These are phyloP conservation scores for Pythium rhizo-oryzae DNA, from an alignment of 352 stramenopile species.

Conservation along the genomic window DNA sequence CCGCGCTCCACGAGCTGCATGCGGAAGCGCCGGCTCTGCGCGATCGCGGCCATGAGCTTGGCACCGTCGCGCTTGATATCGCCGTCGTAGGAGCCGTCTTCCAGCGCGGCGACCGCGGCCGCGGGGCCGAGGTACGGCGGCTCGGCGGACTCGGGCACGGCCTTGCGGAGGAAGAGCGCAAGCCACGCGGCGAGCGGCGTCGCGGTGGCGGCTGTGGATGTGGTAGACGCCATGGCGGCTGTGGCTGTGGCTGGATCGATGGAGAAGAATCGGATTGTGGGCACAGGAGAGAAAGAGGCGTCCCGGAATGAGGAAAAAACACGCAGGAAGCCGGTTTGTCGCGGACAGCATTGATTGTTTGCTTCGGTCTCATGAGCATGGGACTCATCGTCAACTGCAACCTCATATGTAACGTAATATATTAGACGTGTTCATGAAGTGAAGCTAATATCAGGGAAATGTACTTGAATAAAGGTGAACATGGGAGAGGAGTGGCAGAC, in stretches of 20 bases:
- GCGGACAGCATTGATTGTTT: no score
- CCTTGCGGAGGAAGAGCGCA: neutral
- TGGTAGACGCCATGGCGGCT: neutral
- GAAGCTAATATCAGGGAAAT: neutral
- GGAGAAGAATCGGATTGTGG: conserved; percentile 1
- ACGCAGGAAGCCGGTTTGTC: conserved; percentile 3
- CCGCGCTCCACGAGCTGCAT: conserved; percentile 17
- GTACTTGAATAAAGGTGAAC: neutral
- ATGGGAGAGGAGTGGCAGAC: no score
- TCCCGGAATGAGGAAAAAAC: neutral
- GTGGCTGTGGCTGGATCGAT: neutral
- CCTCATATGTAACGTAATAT: neutral
- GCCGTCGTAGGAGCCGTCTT: neutral
- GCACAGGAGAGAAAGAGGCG: neutral
- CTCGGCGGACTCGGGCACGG: neutral
- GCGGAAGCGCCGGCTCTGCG: neutral
- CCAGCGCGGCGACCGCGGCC: neutral
- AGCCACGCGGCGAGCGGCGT: conserved; percentile 1
- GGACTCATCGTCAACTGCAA: no score
- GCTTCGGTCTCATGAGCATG: no score
- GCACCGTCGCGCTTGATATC: neutral
- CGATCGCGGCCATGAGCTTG: neutral
- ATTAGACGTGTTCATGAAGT: neutral
- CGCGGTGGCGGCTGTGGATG: neutral
- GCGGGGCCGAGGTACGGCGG: neutral